Evolutionary conservation across 177 flowering plant genomes (phyloP).

Genomic region (Vitis hybrid): DNA sequence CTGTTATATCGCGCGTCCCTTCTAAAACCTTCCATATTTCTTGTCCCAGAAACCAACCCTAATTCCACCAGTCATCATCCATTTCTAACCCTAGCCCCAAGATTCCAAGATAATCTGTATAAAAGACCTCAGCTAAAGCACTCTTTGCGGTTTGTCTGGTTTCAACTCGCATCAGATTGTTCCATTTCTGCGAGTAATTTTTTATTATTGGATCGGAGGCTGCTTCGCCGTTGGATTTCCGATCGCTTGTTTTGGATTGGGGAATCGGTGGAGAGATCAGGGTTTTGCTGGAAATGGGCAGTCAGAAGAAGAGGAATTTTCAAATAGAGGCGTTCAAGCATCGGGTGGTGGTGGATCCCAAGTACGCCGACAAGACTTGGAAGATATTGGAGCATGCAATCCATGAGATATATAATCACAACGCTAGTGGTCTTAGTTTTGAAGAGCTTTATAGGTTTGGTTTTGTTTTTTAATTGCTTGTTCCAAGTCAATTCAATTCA

Average conservation of each 20-base stretch:
- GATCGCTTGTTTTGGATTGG: neutral
- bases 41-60: too few species aligned
- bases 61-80: too few species aligned
- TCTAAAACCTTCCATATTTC: too few species aligned
- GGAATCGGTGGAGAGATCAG: neutral
- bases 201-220: too few species aligned
- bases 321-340: constrained; percentile 80
- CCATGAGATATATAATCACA: constrained; percentile 72
- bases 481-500: too few species aligned
- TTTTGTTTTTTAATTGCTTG: neutral
- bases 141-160: too few species aligned
- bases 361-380: constrained; percentile 79
- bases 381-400: constrained; percentile 70
- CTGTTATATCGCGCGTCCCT: too few species aligned
- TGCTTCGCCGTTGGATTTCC: neutral
- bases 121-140: too few species aligned
- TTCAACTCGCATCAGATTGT: neutral
- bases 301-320: constrained; percentile 66
- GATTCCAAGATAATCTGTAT: too few species aligned
- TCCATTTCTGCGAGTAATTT: too few species aligned
- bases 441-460: constrained; percentile 68
- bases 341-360: constrained; percentile 71
- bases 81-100: too few species aligned
- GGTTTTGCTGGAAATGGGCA: constrained; percentile 30
- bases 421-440: constrained; percentile 76